Evolutionary conservation across 495 filamentous ascomycete genomes (phyloP).

Genomic region (Trichoderma asperelloides): DNA sequence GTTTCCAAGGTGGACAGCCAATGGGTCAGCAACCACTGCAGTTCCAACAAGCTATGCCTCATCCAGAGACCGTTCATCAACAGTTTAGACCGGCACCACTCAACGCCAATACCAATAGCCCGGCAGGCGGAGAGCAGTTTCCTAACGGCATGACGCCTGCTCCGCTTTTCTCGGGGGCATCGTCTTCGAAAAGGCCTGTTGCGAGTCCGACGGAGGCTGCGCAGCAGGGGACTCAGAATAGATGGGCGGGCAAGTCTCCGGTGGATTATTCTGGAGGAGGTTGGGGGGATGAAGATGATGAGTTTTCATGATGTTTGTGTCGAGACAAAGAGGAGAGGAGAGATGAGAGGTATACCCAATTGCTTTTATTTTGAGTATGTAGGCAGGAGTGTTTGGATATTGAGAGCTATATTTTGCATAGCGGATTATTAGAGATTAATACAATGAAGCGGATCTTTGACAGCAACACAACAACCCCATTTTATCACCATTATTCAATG

Average conservation of each 20-base stretch:
- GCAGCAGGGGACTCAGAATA: not conserved
- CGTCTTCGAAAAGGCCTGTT: not conserved
- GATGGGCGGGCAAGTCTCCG: not conserved
- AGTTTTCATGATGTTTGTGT: not conserved
- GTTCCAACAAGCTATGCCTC: not conserved
- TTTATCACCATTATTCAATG: too few relatives aligned
- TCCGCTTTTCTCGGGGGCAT: not conserved
- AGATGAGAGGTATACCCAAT: not conserved
- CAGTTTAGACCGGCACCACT: not conserved
- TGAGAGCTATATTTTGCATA: not conserved
- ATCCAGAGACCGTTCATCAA: not conserved
- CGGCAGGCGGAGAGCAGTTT: not conserved
- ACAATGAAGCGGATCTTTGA: not conserved
- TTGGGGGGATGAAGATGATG: constrained; percentile 4
- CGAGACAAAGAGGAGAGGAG: not conserved
- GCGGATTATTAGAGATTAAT: not conserved
- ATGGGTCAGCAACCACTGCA: not conserved
- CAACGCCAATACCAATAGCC: not conserved
- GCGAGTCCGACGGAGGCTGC: not conserved
- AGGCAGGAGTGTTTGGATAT: not conserved
- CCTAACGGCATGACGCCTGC: not conserved
- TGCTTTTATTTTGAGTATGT: not conserved
- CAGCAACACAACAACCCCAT: too few relatives aligned
- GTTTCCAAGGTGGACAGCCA: not conserved
- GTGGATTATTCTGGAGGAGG: not conserved